Base-by-base conservation (phyloP, 108 stramenopile species). In the Conticribra weissflogii region DNA sequence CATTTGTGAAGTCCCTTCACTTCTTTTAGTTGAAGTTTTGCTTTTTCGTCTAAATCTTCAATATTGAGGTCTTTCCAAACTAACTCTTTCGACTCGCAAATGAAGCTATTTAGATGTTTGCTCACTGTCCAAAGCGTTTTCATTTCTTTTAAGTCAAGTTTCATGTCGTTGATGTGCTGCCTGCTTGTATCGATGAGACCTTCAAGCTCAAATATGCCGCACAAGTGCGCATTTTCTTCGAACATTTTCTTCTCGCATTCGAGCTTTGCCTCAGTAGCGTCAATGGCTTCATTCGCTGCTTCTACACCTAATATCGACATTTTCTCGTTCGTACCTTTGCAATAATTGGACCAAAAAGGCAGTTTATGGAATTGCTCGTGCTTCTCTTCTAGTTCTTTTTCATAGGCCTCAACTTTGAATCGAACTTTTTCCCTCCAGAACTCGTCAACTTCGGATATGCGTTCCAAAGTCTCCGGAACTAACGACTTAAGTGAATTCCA, bases 181-280 rank as follows among this genome's bases (percentile, higher is more conserved):
- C 48, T 64, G 31, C 87, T 71, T 16, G 52, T 55, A 55, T 86
- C 52, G 15, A 86, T 77, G 18, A 83, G 53, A 12, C 74, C 80
- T 2, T 85, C 82, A 66, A 89, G 86, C 21, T 88, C 90, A 55
- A 94, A 94, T 14, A 90, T 75, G 8, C 28, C 45, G 67, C 89
- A 90, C 31, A 92, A 70, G 36, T 90, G 71, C 4, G 59, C 18
- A 54, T 84, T 88, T 3, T 83, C 69, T 23, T 79, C 88, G 9
- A 89, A 61, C 3, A 51, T 48, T 16, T 55, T 41, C 24, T 46
- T 34, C 21, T 88, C 86, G 12, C 79, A 63, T 0, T 46, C 67
- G 22, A 92, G 69, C 14, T 70, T 56, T 9, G 64, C 54, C 15
- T 74, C 65, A 3, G 85, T 85, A 14, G 46, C 81, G 23, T 66